Evolutionary conservation across 176 grass and related monocot species (phyloP).

Genomic region (sorghum (Sorghum bicolor)): Sorghum_bicolor_NCBIv3 NC_012874.2:11128001-11128500

Average conservation of each 20-base stretch:
- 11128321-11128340: background rate
- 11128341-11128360: constrained; percentile 31
- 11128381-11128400: constrained; percentile 19
- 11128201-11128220: constrained; percentile 67
- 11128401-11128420: constrained; percentile 20
- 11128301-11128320: constrained; percentile 20
- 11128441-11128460: constrained; percentile 41
- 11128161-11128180: constrained; percentile 64
- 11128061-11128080: background rate
- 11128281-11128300: constrained; percentile 11
- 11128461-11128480: constrained; percentile 43
- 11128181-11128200: constrained; percentile 62
- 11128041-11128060: constrained; percentile 3
- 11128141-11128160: constrained; percentile 3
- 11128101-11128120: constrained; percentile 15
- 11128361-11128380: constrained; percentile 32
- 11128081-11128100: background rate
- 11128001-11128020: too few species aligned
- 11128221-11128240: constrained; percentile 46
- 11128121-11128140: background rate
- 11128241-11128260: constrained; percentile 36
- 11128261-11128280: constrained; percentile 22
- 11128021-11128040: too few species aligned
- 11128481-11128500: constrained; percentile 77
- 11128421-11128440: constrained; percentile 23